Evolutionary conservation across 2,329 filamentous ascomycete species (phyloP), one percentile per base, ranked within the genome.

Genomic region (Didymella keratinophila): DNA sequence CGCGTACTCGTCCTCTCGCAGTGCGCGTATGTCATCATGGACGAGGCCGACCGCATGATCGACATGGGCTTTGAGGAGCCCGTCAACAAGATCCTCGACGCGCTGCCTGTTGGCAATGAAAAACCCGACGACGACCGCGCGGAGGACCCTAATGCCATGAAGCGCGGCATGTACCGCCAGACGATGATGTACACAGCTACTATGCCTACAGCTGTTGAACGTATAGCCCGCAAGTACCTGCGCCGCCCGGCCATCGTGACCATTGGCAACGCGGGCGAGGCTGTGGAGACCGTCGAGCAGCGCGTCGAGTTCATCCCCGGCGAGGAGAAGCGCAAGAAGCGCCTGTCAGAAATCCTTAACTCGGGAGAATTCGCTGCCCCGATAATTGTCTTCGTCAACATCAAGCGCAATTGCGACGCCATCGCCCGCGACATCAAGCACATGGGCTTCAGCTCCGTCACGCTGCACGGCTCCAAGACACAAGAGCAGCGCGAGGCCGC

Each of bases 131-230:
- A 87, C 0, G 94, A 98, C 12, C 92, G 91, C 52, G 95, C 95
- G 6, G 95, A 99, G 77, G 86, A 98, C 72, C 83, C 91, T 0
- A 82, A 85, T 56, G 87, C 89, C n/a, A 98, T 98, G 94, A 89
- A 88, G 68, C 85, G 87, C 57, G 90, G 90, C 69, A 80, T 96
- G 1, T 98, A 98, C 80, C 85, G 95, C 58, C 94, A 99, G 78
- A 99, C 95, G 0, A 99, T 99, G 95, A 99, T 99, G 95, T 99
- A 98, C 86, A 98, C 95, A 65, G 95, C 95, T 52, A 99, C 95
- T 27, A 99, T 99, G 95, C 93, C 95, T 1, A 81, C 91, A 0
- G 87, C 91, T 0, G 91, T 99, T 16, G 95, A 99, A 76, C 91
- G 91, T 62, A 98, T 99, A 64, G 95, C 95, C n/a, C 90, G 93